Evolutionary conservation across 1,139 yeast species (phyloP).

Genomic region (Taiozyma sp.): DNA sequence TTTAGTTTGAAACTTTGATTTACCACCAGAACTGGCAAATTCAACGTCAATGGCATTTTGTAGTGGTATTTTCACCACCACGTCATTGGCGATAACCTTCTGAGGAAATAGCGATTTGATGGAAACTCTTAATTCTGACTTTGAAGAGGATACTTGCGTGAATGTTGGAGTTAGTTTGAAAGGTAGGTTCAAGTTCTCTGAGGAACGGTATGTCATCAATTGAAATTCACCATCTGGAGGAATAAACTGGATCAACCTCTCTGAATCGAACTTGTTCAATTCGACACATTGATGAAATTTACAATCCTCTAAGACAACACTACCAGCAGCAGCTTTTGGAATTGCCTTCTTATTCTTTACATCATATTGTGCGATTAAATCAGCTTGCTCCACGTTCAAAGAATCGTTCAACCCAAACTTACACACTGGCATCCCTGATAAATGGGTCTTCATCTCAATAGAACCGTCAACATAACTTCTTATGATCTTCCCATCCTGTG

Average conservation of each 20-base stretch:
- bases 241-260: slow-evolving; percentile 63
- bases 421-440: slow-evolving; percentile 74
- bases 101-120: slow-evolving; percentile 60
- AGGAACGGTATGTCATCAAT: slow-evolving; percentile 70
- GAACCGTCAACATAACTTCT: slow-evolving; percentile 77
- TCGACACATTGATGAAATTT: slow-evolving; percentile 89
- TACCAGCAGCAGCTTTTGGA: slow-evolving; percentile 40
- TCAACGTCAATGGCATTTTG: slow-evolving; percentile 59
- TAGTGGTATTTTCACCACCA: slow-evolving; percentile 61
- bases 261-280: slow-evolving; percentile 61
- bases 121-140: slow-evolving; percentile 53
- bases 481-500: slow-evolving; percentile 54
- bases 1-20: slow-evolving; percentile 62
- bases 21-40: slow-evolving; percentile 55
- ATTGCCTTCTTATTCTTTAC: slow-evolving; percentile 29
- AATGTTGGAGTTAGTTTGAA: slow-evolving; percentile 64
- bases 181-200: slow-evolving; percentile 63
- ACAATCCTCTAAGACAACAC: slow-evolving; percentile 66
- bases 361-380: slow-evolving; percentile 21
- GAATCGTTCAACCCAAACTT: slow-evolving; percentile 57
- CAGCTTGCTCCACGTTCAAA: slow-evolving; percentile 15
- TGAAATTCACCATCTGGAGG: slow-evolving; percentile 96
- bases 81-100: slow-evolving; percentile 62
- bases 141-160: slow-evolving; percentile 43
- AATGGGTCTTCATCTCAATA: slow-evolving; percentile 64